phyloP scores from a whole-genome alignment of 345 rosid species.

The Salix purpurea region DNA sequence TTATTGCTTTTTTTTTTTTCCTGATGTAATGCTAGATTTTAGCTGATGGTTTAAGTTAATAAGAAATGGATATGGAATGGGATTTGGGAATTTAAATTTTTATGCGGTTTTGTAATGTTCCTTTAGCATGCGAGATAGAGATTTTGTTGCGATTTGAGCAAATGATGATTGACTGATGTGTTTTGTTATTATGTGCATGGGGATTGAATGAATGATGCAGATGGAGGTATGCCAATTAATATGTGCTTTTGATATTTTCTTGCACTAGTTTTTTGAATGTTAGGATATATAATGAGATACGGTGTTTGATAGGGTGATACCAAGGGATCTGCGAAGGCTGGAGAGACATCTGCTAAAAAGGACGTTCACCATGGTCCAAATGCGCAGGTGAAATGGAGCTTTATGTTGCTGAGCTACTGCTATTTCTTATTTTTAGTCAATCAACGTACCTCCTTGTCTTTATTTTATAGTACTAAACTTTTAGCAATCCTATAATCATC shows the following conservation, averaged over 20 bases:
- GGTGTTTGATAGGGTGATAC: slow-evolving; percentile 63
- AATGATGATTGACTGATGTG: slow-evolving; percentile 1
- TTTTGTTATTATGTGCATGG: slow-evolving; percentile 12
- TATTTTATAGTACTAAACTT: not conserved
- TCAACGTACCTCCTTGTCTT: not conserved
- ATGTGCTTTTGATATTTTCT: not conserved
- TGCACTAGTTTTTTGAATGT: not conserved
- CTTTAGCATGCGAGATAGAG: not conserved
- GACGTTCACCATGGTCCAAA: slow-evolving; percentile 49
- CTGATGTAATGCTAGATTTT: not conserved
- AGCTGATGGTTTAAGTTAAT: not conserved
- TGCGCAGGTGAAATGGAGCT: slow-evolving; percentile 42
- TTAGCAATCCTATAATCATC: not conserved
- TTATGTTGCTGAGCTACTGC: not conserved
- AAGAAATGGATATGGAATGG: not conserved
- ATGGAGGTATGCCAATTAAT: slow-evolving; percentile 62
- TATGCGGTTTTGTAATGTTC: not conserved
- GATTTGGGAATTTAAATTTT: not conserved
- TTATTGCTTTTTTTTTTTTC: not conserved
- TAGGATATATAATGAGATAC: not conserved
- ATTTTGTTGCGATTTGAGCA: not conserved
- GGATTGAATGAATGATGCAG: slow-evolving; percentile 38
- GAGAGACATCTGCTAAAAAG: slow-evolving; percentile 57
- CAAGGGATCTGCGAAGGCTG: slow-evolving; percentile 67
- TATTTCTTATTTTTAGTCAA: not conserved